Conservation (phyloP, 1,284 basidiomycete genomes). For the Earliella scabrosa region DNA sequence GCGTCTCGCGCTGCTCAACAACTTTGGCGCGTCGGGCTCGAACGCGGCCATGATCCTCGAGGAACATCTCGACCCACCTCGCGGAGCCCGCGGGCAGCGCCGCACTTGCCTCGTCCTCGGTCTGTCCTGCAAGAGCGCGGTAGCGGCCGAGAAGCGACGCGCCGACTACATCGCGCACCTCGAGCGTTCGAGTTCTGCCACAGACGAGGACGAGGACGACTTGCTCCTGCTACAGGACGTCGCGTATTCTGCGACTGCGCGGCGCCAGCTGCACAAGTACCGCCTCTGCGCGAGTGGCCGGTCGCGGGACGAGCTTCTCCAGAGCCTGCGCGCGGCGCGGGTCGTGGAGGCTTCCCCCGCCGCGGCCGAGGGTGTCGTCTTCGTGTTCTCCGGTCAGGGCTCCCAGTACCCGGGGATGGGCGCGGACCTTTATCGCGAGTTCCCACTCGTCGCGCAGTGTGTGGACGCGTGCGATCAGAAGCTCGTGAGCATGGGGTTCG, state of each 20-base stretch:
- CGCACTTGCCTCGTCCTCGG: constrained; percentile 47
- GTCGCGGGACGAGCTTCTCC: constrained; percentile 52
- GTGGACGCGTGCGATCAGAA: constrained; percentile 62
- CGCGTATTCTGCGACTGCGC: constrained; percentile 67
- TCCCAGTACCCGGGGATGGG: constrained; percentile 72
- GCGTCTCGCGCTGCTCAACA: constrained; percentile 67
- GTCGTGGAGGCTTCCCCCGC: constrained; percentile 34
- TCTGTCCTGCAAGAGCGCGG: constrained; percentile 59
- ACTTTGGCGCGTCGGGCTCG: constrained; percentile 77
- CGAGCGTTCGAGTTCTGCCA: constrained; percentile 20
- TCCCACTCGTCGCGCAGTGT: constrained; percentile 47
- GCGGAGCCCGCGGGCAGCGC: not conserved
- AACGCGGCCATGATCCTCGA: constrained; percentile 67
- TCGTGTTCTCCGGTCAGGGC: constrained; percentile 77
- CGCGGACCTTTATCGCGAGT: constrained; percentile 51
- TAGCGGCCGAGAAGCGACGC: constrained; percentile 51
- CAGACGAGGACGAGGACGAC: too few species aligned
- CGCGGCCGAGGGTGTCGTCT: constrained; percentile 49
- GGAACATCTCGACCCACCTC: constrained; percentile 37
- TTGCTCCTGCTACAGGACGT: constrained; percentile 49
- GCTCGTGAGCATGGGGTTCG: constrained; percentile 52
- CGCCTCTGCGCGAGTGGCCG: constrained; percentile 59
- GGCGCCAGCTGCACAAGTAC: constrained; percentile 58
- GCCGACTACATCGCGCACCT: constrained; percentile 52
- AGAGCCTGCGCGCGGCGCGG: constrained; percentile 43